phyloP scores from a whole-genome alignment of 805 yeast species.

The Lachancea sp. region DNA sequence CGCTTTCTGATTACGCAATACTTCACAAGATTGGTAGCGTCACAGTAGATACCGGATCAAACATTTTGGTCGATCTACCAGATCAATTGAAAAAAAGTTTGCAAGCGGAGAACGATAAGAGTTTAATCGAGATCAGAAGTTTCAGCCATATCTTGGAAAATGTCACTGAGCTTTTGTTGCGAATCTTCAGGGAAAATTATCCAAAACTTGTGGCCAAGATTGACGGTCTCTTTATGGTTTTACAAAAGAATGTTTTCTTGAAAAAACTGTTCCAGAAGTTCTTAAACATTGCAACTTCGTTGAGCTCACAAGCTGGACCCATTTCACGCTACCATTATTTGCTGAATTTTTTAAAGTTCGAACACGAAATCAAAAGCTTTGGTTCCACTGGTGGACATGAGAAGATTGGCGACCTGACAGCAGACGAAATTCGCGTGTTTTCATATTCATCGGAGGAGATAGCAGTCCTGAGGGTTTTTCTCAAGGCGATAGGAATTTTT shows the following conservation, averaged over 20 bases:
- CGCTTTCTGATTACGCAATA: conserved; percentile 1
- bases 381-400: neutral
- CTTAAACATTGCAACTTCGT: neutral
- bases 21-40: conserved; percentile 3
- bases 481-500: neutral
- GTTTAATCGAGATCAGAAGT: conserved; percentile 1
- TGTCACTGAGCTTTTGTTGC: conserved; percentile 5
- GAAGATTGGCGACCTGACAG: neutral
- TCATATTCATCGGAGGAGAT: neutral
- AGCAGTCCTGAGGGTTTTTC: neutral
- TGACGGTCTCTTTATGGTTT: neutral
- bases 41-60: conserved; percentile 10
- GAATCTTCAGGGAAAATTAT: neutral
- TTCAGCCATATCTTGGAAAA: conserved; percentile 5
- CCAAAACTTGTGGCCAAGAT: neutral
- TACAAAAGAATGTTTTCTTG: neutral
- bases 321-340: neutral
- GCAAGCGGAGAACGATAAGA: neutral
- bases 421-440: neutral
- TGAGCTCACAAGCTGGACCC: neutral
- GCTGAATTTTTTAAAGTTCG: neutral
- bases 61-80: conserved; percentile 6
- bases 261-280: neutral
- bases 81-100: conserved; percentile 1
- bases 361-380: neutral